Conservation (phyloP, 176 grass and related monocot genomes). For the Alopecurus myosuroides region DNA sequence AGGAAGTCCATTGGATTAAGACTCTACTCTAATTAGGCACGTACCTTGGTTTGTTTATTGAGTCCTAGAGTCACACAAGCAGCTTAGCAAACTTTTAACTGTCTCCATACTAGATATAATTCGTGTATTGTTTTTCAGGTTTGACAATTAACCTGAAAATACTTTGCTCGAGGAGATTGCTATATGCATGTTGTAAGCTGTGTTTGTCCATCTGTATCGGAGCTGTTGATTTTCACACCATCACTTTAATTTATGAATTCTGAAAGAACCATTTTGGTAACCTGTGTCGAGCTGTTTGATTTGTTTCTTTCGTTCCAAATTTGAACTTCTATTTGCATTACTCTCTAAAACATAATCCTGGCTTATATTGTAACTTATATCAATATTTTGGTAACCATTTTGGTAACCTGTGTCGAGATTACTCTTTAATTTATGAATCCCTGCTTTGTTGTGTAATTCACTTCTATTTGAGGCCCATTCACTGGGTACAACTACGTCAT, state of each 20-base stretch:
- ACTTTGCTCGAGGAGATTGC: not conserved
- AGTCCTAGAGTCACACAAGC: not conserved
- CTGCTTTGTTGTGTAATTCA: not conserved
- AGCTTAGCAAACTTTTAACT: conserved; percentile 3
- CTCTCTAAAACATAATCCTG: not conserved
- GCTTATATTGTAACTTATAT: not conserved
- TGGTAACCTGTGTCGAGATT: too few species aligned
- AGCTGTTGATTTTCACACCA: not conserved
- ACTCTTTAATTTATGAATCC: too few species aligned
- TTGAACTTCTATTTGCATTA: not conserved
- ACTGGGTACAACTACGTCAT: not conserved
- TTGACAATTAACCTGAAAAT: not conserved
- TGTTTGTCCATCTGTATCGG: not conserved
- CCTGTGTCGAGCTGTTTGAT: not conserved
- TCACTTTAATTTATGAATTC: not conserved
- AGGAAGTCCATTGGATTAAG: not conserved
- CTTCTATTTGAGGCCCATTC: not conserved
- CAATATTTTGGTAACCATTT: too few species aligned
- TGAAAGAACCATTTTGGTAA: not conserved
- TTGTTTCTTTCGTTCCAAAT: not conserved
- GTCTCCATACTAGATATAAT: not conserved
- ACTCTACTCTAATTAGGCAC: not conserved
- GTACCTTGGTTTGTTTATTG: conserved; percentile 2
- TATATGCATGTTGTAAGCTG: not conserved
- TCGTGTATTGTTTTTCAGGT: not conserved